Evolutionary conservation across 345 rosid species (phyloP).

Genomic region (Psidium guajava): DNA sequence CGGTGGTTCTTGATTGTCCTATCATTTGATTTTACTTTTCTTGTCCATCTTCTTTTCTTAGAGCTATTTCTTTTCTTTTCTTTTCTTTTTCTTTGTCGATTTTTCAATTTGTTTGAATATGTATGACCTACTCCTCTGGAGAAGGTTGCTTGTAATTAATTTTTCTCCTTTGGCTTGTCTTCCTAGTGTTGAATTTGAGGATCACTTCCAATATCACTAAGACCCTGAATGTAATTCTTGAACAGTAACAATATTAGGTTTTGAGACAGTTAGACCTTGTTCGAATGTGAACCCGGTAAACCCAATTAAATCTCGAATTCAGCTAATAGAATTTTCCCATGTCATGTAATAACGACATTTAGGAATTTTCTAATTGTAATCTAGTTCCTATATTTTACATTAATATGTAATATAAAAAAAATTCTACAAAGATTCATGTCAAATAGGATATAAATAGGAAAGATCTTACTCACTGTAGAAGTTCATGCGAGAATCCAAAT

Average conservation of each 20-base stretch:
- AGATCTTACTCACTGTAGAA: no score
- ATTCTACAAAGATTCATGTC: neutral
- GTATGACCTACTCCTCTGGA: neutral
- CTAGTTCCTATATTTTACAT: no score
- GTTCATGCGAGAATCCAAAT: no score
- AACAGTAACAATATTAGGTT: fast-evolving
- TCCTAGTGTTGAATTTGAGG: neutral
- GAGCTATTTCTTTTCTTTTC: neutral
- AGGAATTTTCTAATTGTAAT: no score
- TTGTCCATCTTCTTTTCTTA: neutral
- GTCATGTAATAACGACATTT: no score
- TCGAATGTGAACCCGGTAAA: neutral
- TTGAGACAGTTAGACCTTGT: neutral
- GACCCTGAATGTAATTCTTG: neutral
- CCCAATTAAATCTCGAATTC: neutral
- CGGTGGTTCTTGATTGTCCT: neutral
- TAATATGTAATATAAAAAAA: no score
- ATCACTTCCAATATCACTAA: neutral
- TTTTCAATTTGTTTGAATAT: neutral
- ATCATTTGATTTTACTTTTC: no score
- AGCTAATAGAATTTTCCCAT: fast-evolving
- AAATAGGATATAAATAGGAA: no score
- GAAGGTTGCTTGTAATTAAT: neutral
- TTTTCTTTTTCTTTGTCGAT: neutral
- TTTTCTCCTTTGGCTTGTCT: neutral